Evolutionary conservation across 1,139 yeast genomes (phyloP).

Genomic region (Candida tetrigidarum): DNA sequence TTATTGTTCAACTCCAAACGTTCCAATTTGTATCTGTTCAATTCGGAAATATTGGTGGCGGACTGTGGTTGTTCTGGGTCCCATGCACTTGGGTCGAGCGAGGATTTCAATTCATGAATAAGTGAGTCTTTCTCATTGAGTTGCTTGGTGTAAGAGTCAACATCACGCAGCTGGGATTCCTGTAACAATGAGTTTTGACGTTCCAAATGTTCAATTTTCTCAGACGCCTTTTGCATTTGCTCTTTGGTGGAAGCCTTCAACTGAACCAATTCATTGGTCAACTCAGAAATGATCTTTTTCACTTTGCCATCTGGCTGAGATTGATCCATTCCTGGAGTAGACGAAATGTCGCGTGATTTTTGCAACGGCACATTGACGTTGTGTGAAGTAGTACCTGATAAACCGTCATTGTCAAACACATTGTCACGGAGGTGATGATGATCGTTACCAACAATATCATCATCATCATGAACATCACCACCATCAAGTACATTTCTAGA

Average conservation of each 20-base stretch:
- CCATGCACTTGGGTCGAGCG: conserved; percentile 37
- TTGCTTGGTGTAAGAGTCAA: conserved; percentile 26
- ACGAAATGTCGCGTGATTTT: not conserved
- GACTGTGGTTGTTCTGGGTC: conserved; percentile 27
- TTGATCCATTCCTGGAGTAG: not conserved
- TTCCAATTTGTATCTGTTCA: conserved; percentile 44
- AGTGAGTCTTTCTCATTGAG: conserved; percentile 38
- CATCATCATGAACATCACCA: conserved; percentile 6
- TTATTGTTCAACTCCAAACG: conserved; percentile 51
- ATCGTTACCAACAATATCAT: too few relatives aligned
- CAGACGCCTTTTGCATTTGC: conserved; percentile 59
- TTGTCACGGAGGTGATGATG: too few relatives aligned
- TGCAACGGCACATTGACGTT: not conserved
- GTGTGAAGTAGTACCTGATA: too few relatives aligned
- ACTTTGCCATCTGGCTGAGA: conserved; percentile 20
- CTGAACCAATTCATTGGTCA: conserved; percentile 50
- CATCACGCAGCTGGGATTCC: conserved; percentile 20
- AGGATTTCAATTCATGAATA: conserved; percentile 38
- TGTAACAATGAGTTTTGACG: conserved; percentile 39
- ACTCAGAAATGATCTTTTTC: conserved; percentile 40
- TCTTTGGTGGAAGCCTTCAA: conserved; percentile 50
- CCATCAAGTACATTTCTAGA: too few relatives aligned
- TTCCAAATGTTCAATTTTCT: conserved; percentile 52
- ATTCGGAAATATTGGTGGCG: conserved; percentile 33
- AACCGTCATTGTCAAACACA: conserved; percentile 11